Base-by-base conservation (phyloP, 2,329 filamentous ascomycete species). In the Botrytis sinoallii region DNA sequence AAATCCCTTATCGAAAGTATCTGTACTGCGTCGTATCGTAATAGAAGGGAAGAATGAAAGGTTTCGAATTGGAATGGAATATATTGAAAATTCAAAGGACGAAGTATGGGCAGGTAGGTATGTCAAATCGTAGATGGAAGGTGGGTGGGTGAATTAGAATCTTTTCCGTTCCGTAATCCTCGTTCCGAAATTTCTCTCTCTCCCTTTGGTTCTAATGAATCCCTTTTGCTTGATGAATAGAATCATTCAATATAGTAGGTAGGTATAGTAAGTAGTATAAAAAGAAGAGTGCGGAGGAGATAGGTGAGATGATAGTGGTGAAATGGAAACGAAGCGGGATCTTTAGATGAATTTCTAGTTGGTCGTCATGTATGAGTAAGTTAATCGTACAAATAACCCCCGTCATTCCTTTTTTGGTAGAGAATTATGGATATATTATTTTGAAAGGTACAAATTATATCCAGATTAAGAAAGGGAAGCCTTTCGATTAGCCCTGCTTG, bases 271-370 rank as follows among this genome's bases (percentile, higher is more conserved):
- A 52, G 12, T 29, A 16, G 14, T 29, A 18, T 29, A 32, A 42
- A n/a, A 44, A 44, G 38, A 22, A 44, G 61, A 29, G 61, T 64
- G n/a, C 4, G 38, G 38, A 64, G n/a, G 25, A 44, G 22, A 42
- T 3, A 64, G n/a, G 9, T 10, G 14, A 64, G 38, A n/a, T 40
- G 38, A 42, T 18, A 20, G 16, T 64, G 61, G 25, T 40, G 38
- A 40, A 29, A 42, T 64, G 9, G 38, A 42, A 44, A 64, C 14
- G 61, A 64, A 42, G 61, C n/a, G 61, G 61, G 61, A 42, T 44
- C 61, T 40, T 64, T 16, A 64, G 61, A 64, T 64, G 38, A 64
- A 64, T 64, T 42, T 64, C 61, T 44, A 44, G 16, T 64, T 64
- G 61, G 61, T n/a, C n/a, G 61, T 64, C 61, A 40, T 64, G 61